These are phyloP conservation scores for Yamadazyma trypodendri DNA, from an alignment of 1,139 yeast species.

Conservation along the genomic window DNA sequence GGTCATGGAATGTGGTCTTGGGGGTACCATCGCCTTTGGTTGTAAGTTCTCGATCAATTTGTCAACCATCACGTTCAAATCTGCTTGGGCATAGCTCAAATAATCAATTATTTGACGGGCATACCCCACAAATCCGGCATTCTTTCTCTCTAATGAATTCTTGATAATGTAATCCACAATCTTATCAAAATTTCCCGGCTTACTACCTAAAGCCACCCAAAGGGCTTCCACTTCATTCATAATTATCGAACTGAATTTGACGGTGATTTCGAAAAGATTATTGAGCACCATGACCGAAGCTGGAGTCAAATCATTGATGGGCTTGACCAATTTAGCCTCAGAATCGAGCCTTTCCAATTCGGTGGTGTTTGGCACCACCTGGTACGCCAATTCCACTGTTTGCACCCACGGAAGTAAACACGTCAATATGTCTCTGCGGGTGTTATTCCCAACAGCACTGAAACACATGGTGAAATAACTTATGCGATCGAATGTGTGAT, in stretches of 20 bases:
- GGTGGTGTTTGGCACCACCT: constrained; percentile 10
- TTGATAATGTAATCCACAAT: constrained; percentile 70
- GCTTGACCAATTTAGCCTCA: constrained; percentile 7
- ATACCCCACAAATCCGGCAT: constrained; percentile 72
- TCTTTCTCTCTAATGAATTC: constrained; percentile 69
- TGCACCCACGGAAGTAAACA: constrained; percentile 90
- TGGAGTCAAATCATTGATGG: constrained; percentile 31
- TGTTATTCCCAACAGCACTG: constrained; percentile 54
- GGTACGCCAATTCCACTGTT: constrained; percentile 61
- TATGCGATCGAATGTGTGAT: constrained; percentile 58
- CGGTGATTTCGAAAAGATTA: constrained; percentile 82
- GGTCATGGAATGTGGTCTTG: constrained; percentile 28
- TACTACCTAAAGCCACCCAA: constrained; percentile 88
- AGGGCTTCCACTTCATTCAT: constrained; percentile 89
- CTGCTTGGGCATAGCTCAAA: constrained; percentile 59
- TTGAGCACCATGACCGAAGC: constrained; percentile 74
- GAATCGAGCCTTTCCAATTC: constrained; percentile 11
- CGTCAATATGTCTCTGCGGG: constrained; percentile 73
- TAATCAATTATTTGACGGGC: constrained; percentile 81
- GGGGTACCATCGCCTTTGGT: constrained; percentile 88
- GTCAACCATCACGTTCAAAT: constrained; percentile 58
- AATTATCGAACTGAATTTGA: constrained; percentile 67
- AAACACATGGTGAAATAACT: constrained; percentile 74
- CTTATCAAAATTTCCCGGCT: constrained; percentile 64
- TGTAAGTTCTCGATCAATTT: constrained; percentile 66